Conservation (phyloP, 805 yeast species). For the Sugiyamaella marilandica region DNA sequence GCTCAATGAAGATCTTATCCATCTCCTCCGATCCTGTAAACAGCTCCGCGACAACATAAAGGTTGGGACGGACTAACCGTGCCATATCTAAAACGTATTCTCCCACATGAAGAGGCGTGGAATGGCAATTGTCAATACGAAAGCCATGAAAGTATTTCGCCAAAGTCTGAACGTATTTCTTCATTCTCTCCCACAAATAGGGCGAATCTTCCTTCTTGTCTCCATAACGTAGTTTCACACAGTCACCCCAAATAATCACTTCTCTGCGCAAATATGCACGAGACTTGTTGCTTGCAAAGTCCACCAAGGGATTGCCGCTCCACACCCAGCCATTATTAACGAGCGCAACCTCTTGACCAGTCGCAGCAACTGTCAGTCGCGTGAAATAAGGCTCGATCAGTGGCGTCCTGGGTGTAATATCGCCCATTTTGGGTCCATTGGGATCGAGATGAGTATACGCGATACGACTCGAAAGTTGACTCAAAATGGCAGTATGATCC, state of each 20-base stretch:
- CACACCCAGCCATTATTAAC: slow-evolving; percentile 99
- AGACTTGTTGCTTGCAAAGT: slow-evolving; percentile 78
- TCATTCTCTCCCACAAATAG: slow-evolving; percentile 83
- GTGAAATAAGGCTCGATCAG: slow-evolving; percentile 87
- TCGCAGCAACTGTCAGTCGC: slow-evolving; percentile 45
- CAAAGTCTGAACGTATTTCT: slow-evolving; percentile 61
- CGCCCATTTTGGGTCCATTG: slow-evolving; percentile 77
- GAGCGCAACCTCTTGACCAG: slow-evolving; percentile 54
- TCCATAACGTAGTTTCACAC: slow-evolving; percentile 91
- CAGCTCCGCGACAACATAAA: slow-evolving; percentile 90
- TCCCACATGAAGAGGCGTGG: slow-evolving; percentile 94
- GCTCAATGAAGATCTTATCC: slow-evolving; percentile 86
- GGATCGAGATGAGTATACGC: slow-evolving; percentile 70
- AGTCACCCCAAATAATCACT: slow-evolving; percentile 96
- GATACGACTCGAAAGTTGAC: slow-evolving; percentile 71
- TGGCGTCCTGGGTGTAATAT: slow-evolving; percentile 50
- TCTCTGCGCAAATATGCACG: slow-evolving; percentile 85
- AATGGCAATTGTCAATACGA: slow-evolving; percentile 92
- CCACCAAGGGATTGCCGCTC: slow-evolving; percentile 92
- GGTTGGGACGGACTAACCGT: slow-evolving; percentile 72
- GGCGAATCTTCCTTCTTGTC: slow-evolving; percentile 75
- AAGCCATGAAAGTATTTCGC: slow-evolving; percentile 81
- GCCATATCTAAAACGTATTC: slow-evolving; percentile 85
- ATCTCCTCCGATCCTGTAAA: slow-evolving; percentile 88
- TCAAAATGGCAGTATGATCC: slow-evolving; percentile 60